Conservation (phyloP, 768 basidiomycete genomes). For the Collybiopsis confluens region DNA sequence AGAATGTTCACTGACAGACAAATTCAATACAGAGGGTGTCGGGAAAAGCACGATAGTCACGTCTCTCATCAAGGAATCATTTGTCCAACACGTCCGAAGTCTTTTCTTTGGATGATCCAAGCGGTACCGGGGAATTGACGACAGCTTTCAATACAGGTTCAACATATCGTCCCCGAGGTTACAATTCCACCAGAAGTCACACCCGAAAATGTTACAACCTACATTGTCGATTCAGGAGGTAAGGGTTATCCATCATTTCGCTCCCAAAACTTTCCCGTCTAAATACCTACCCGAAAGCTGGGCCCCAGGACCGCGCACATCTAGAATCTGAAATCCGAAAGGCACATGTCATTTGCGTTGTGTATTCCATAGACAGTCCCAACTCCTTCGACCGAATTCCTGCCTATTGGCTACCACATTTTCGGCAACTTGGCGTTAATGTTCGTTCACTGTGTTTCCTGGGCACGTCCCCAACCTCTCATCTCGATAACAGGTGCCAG, state of each 20-base stretch:
- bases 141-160: constrained; percentile 55
- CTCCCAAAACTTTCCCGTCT: constrained; percentile 7
- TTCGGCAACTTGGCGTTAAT: constrained; percentile 93
- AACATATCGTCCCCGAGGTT: constrained; percentile 93
- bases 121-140: background rate
- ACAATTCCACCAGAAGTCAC: constrained; percentile 98
- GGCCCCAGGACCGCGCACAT: constrained; percentile 80
- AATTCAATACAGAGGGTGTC: constrained; percentile 69
- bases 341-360: constrained; percentile 97
- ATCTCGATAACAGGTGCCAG: constrained; percentile 64
- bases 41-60: constrained; percentile 98
- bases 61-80: constrained; percentile 94
- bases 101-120: background rate
- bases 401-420: constrained; percentile 96
- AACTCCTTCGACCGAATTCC: constrained; percentile 96
- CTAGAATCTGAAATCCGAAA: constrained; percentile 94
- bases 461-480: constrained; percentile 10
- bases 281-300: constrained; percentile 44
- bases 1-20: constrained; percentile 11
- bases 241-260: constrained; percentile 22
- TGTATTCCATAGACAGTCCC: constrained; percentile 95
- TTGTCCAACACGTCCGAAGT: constrained; percentile 73
- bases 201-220: constrained; percentile 95
- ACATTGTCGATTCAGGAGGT: constrained; percentile 98
- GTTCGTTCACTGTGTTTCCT: constrained; percentile 32